These are phyloP conservation scores for Umbilicus rupestris DNA, from an alignment of 164 flowering plant genomes.

Conservation along the genomic window DNA sequence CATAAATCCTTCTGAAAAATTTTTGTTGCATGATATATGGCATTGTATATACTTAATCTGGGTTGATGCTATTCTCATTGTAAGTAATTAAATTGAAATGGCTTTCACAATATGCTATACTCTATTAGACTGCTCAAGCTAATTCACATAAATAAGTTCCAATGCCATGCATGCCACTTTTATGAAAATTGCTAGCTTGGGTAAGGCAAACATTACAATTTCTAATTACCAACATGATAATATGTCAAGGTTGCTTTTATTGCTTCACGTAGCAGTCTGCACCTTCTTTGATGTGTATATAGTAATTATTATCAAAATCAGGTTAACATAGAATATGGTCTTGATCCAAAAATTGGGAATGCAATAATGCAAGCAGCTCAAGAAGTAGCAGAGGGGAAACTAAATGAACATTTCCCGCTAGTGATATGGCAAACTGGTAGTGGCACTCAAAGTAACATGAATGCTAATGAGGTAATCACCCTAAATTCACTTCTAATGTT, in stretches of 20 bases:
- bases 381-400: conserved; percentile 92
- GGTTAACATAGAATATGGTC: conserved; percentile 98
- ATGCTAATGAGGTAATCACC: conserved; percentile 85
- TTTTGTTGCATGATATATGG: too few species aligned
- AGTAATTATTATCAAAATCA: conserved; percentile 16
- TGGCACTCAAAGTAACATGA: conserved; percentile 99
- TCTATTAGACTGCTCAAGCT: background rate
- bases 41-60: background rate
- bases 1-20: too few species aligned
- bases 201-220: background rate
- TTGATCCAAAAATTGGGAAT: conserved; percentile 87
- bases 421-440: conserved; percentile 99
- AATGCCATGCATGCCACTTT: background rate
- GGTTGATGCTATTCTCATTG: background rate
- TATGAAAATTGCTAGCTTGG: background rate
- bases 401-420: conserved; percentile 90
- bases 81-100: background rate
- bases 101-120: background rate
- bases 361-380: conserved; percentile 97
- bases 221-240: background rate
- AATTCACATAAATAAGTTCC: background rate
- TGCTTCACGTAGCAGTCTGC: background rate
- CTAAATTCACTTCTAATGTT: background rate
- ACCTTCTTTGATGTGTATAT: background rate
- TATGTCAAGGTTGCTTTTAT: background rate